Percentiles rank a stretch among this genome's conserved stretches.
Evolutionary conservation across 805 yeast genomes (phyloP).

Genomic region (Wickerhamomyces canadensis): DNA sequence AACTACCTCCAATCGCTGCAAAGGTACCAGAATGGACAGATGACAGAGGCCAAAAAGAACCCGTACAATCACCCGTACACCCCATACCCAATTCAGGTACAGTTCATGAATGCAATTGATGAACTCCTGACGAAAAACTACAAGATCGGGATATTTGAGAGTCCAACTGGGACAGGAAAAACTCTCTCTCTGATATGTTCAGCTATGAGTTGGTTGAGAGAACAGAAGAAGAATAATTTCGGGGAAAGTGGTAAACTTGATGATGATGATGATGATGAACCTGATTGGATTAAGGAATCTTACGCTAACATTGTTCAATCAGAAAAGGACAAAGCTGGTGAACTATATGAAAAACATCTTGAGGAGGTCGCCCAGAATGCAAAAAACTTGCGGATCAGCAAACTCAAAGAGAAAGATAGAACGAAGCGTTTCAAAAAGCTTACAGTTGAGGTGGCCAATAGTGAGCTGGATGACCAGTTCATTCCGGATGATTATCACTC

Average conservation of each 20-base stretch:
- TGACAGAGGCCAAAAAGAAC: slow-evolving; percentile 1
- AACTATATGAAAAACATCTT: slow-evolving; percentile 32
- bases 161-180: slow-evolving; percentile 95
- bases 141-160: slow-evolving; percentile 79
- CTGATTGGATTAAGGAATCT: slow-evolving; percentile 58
- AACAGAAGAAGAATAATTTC: slow-evolving; percentile 24
- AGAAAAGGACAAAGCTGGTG: slow-evolving; percentile 19
- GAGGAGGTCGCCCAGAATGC: slow-evolving; percentile 21
- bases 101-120: slow-evolving; percentile 74
- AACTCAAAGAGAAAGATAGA: slow-evolving; percentile 6
- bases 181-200: slow-evolving; percentile 84
- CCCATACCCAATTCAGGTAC: slow-evolving; percentile 75
- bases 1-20: too few relatives aligned
- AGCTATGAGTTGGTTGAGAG: slow-evolving; percentile 75
- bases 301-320: slow-evolving; percentile 25
- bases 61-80: slow-evolving; percentile 67
- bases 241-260: slow-evolving; percentile 30
- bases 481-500: slow-evolving; percentile 34
- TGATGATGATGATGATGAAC: slow-evolving; percentile 48
- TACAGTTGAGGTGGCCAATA: slow-evolving; percentile 22
- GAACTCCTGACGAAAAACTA: slow-evolving; percentile 46
- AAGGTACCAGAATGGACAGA: slow-evolving; percentile 3
- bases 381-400: slow-evolving; percentile 10
- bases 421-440: slow-evolving; percentile 18
- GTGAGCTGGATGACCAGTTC: slow-evolving; percentile 33